Evolutionary conservation across 495 filamentous ascomycete genomes (phyloP), one percentile per base, ranked within the genome.

Genomic region (Daldinia childiae): DNA sequence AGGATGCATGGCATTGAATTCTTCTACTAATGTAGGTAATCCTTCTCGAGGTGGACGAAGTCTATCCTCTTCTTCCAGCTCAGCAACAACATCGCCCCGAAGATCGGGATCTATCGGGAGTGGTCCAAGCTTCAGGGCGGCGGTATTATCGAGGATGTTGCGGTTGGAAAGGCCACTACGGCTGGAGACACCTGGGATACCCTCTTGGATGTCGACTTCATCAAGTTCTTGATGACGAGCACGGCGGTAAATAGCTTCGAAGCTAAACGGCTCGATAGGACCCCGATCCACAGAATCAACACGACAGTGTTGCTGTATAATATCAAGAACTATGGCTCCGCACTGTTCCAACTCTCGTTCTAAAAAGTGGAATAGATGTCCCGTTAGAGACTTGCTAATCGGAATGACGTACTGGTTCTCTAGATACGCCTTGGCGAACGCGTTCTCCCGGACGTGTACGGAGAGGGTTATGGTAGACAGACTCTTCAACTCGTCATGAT

Each of bases 361-460:
- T 2, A 99, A 83, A 76, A 95, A 97, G 69, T 93, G 89, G 62
- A 97, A 89, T 8, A 99, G 86, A 61, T 90, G 91, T 30, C 88
- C 87, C 73, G 91, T 92, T 4, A 93, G 87, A 17, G 91, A 89
- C 59, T 89, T 89, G 77, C 92, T 97, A 21, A 99, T 82, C 14
- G 92, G 91, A n/a, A 98, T 79, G 17, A 91, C 87, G 74, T 98
- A 99, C 75, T 92, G 94, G 81, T 93, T 93, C 19, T 85, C 86
- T 7, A 88, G 86, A 76, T 97, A 98, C 3, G 94, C 81, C 75
- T 91, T 92, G 4, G 90, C 90, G 8, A 90, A 83, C 0, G 85
- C 75, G 75, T 93, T 93, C 41, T 91, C 88, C 21, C 86, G 81
- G 7, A 95, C 84, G 78, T 98, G 95, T 60, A 91, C 87, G 0